Evolutionary conservation across 805 yeast species (phyloP).

Genomic region (Ascoidea rubescens): DNA sequence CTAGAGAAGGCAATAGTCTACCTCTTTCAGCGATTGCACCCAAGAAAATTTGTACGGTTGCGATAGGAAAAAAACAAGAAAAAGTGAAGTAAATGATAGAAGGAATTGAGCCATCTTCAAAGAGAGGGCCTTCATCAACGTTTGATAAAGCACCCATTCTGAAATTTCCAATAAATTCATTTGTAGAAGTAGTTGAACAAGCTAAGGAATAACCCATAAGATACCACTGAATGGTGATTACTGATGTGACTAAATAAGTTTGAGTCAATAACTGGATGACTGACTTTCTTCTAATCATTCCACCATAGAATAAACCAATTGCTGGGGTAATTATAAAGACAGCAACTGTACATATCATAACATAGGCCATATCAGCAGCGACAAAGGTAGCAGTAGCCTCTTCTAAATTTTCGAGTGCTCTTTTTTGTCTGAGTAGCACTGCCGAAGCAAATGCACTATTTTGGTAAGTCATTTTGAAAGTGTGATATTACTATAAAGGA

Average conservation of each 20-base stretch:
- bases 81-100: conserved; percentile 75
- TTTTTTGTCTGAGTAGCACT: no score
- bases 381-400: neutral
- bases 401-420: no score
- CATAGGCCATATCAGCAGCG: neutral
- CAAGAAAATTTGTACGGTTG: conserved; percentile 82
- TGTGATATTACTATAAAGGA: no score
- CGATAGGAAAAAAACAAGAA: conserved; percentile 84
- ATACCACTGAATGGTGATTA: conserved; percentile 84
- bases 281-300: conserved; percentile 80
- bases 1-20: conserved; percentile 68
- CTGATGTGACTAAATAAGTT: conserved; percentile 55
- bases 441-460: no score
- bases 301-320: conserved; percentile 82
- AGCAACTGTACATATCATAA: neutral
- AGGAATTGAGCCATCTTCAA: conserved; percentile 37
- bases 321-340: conserved; percentile 32
- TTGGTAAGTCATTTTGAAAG: no score
- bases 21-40: conserved; percentile 95
- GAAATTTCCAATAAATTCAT: conserved; percentile 83
- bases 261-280: conserved; percentile 80
- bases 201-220: conserved; percentile 98
- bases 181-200: conserved; percentile 64
- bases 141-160: conserved; percentile 62
- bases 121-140: conserved; percentile 19